phyloP scores from a whole-genome alignment of 495 filamentous ascomycete genomes.

The Lasiosphaeria ovina region DNA sequence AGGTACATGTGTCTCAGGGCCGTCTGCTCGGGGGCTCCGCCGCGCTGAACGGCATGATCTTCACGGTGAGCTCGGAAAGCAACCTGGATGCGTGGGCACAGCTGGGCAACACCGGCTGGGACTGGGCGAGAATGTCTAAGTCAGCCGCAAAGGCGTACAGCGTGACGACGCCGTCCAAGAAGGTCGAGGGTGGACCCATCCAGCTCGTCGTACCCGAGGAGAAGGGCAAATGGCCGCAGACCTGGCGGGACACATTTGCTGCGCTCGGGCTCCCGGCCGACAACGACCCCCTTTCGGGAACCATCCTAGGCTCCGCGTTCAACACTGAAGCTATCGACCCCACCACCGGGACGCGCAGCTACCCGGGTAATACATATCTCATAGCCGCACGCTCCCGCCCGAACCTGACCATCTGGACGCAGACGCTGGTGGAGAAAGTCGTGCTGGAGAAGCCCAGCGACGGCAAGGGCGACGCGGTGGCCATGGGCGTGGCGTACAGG shows the following conservation, averaged over 20 bases:
- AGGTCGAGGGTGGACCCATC: slow-evolving; percentile 14
- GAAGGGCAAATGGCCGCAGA: slow-evolving; percentile 12
- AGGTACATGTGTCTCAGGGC: slow-evolving; percentile 44
- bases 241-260: slow-evolving; percentile 31
- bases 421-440: slow-evolving; percentile 40
- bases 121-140: slow-evolving; percentile 34
- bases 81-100: slow-evolving; percentile 39
- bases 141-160: slow-evolving; percentile 24
- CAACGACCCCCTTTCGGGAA: slow-evolving; percentile 21
- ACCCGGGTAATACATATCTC: slow-evolving; percentile 32
- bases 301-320: slow-evolving; percentile 31
- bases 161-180: slow-evolving; percentile 2
- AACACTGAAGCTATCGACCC: slow-evolving; percentile 33
- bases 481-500: slow-evolving; percentile 44
- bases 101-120: slow-evolving; percentile 42
- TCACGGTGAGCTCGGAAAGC: slow-evolving; percentile 10
- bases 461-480: slow-evolving; percentile 11
- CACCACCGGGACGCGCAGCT: slow-evolving; percentile 27
- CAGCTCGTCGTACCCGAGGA: slow-evolving; percentile 19
- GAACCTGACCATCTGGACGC: slow-evolving; percentile 41
- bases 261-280: slow-evolving; percentile 22
- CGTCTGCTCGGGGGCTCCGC: slow-evolving; percentile 23
- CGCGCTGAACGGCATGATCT: slow-evolving; percentile 22
- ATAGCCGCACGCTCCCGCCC: slow-evolving; percentile 19
- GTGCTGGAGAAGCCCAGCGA: slow-evolving; percentile 31